phyloP scores from a whole-genome alignment of 2,329 filamentous ascomycete species.

The Penicillium sp. region DNA sequence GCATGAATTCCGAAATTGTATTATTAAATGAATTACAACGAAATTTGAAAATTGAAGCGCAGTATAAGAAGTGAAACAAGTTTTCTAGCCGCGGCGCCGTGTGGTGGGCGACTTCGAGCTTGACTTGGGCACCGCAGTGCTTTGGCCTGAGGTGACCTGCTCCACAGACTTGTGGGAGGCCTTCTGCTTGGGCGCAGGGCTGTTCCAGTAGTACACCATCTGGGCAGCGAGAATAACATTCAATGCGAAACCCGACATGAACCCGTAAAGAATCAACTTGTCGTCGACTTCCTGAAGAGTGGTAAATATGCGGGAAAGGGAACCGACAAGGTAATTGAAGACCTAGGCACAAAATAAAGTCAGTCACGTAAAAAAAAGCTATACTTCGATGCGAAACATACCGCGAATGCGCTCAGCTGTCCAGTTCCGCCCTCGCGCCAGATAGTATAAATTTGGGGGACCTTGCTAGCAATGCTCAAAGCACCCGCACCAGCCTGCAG shows the following conservation, averaged over 20 bases:
- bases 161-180: constrained; percentile 27
- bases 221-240: constrained; percentile 84
- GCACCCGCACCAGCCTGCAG: constrained; percentile 82
- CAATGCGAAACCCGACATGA: constrained; percentile 85
- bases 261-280: constrained; percentile 92
- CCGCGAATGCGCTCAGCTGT: constrained; percentile 93
- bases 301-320: constrained; percentile 92
- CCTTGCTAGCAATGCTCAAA: constrained; percentile 83
- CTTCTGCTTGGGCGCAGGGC: constrained; percentile 48
- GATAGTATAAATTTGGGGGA: constrained; percentile 89
- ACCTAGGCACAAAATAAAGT: constrained; percentile 58
- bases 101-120: constrained; percentile 54
- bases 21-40: background rate
- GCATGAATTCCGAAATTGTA: background rate
- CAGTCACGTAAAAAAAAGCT: background rate
- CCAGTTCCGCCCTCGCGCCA: constrained; percentile 84
- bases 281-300: constrained; percentile 97
- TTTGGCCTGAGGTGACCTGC: constrained; percentile 34
- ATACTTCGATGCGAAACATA: constrained; percentile 51
- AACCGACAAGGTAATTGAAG: constrained; percentile 95
- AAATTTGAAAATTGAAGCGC: background rate
- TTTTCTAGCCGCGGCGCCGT: constrained; percentile 52
- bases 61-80: background rate
- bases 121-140: constrained; percentile 43
- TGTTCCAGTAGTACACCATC: constrained; percentile 97